Conservation (phyloP, 1,284 basidiomycete genomes). For the Anthracocystis walkeri region DNA sequence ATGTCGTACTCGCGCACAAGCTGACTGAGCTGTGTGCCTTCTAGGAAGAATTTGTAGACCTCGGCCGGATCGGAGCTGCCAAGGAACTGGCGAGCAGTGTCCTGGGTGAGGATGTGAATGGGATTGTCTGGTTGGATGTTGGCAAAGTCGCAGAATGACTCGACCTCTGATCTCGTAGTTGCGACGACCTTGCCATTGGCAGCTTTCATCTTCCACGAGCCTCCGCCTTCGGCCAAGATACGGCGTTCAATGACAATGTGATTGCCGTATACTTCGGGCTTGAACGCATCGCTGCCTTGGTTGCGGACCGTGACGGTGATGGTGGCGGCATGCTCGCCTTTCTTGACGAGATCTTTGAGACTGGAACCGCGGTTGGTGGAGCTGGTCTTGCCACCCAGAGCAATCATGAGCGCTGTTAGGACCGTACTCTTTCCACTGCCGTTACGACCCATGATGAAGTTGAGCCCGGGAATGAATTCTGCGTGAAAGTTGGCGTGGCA, state of each 20-base stretch:
- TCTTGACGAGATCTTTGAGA: slow-evolving; percentile 87
- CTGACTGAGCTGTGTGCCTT: slow-evolving; percentile 90
- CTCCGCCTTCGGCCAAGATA: slow-evolving; percentile 80
- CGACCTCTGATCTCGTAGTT: slow-evolving; percentile 85
- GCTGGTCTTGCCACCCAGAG: slow-evolving; percentile 89
- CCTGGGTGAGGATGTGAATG: slow-evolving; percentile 79
- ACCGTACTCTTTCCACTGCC: slow-evolving; percentile 87
- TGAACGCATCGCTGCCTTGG: slow-evolving; percentile 87
- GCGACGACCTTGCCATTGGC: slow-evolving; percentile 77
- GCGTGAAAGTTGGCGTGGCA: slow-evolving; percentile 84
- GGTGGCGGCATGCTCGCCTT: slow-evolving; percentile 82
- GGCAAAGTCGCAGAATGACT: slow-evolving; percentile 91
- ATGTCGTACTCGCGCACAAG: slow-evolving; percentile 87
- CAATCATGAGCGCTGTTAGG: slow-evolving; percentile 90
- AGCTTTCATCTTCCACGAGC: slow-evolving; percentile 85
- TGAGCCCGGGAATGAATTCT: slow-evolving; percentile 87
- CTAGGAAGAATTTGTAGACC: slow-evolving; percentile 91
- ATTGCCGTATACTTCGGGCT: slow-evolving; percentile 83
- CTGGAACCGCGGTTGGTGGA: slow-evolving; percentile 84
- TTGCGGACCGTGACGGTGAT: slow-evolving; percentile 88
- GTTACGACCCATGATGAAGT: slow-evolving; percentile 92
- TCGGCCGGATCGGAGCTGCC: slow-evolving; percentile 84
- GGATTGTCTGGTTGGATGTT: slow-evolving; percentile 97
- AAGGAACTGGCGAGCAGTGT: slow-evolving; percentile 83
- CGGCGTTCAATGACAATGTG: slow-evolving; percentile 85